Percentiles rank a stretch among this genome's conserved stretches.
phyloP scores from a whole-genome alignment of 108 stramenopile genomes.

The Mayamaea pseudoterrestris region DNA sequence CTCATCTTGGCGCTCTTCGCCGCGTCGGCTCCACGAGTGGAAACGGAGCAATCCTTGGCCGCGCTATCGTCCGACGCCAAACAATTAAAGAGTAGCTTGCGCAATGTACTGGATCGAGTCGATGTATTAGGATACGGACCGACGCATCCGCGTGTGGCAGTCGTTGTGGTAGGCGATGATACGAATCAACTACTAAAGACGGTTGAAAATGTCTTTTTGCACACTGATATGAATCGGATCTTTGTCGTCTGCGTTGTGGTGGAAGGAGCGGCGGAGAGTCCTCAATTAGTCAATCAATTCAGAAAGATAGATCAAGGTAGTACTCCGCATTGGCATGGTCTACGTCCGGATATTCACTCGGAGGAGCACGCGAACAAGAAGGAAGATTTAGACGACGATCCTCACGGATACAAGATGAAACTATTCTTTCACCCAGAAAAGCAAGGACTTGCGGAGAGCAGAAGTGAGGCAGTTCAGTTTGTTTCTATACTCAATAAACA shows the following conservation, averaged over 20 bases:
- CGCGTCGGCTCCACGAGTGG: constrained; percentile 11
- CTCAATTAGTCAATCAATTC: constrained; percentile 8
- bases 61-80: background rate
- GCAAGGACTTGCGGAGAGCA: constrained; percentile 33
- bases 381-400: constrained; percentile 15
- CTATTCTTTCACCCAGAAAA: constrained; percentile 28
- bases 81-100: constrained; percentile 11
- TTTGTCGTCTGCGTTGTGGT: constrained; percentile 52
- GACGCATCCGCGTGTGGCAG: constrained; percentile 55
- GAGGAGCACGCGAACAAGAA: constrained; percentile 1
- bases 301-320: constrained; percentile 25
- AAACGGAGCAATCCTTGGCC: background rate
- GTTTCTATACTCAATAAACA: constrained; percentile 35
- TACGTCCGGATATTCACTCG: constrained; percentile 23
- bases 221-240: constrained; percentile 58
- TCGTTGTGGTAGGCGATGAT: constrained; percentile 42
- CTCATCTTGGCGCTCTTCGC: constrained; percentile 27
- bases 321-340: constrained; percentile 47
- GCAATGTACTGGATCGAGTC: constrained; percentile 42
- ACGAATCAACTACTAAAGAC: constrained; percentile 3
- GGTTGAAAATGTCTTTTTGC: constrained; percentile 27
- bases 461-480: constrained; percentile 46
- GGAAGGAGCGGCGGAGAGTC: constrained; percentile 25
- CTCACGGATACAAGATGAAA: constrained; percentile 52
- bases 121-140: constrained; percentile 73